phyloP scores from a whole-genome alignment of 345 rosid species.

The Ceriops zippeliana region DNA sequence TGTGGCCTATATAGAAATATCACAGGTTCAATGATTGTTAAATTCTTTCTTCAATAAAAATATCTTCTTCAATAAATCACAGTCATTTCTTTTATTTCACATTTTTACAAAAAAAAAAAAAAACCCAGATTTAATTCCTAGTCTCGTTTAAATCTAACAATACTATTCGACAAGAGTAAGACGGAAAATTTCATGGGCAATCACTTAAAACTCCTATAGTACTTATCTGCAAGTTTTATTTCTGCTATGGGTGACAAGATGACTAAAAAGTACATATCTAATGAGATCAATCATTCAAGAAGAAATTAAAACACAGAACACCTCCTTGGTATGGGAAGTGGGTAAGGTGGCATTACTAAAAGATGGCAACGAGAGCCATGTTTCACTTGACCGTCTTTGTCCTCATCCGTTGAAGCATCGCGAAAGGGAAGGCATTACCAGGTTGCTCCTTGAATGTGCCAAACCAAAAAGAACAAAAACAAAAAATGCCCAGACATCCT shows the following conservation, averaged over 20 bases:
- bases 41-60: too few species aligned
- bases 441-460: constrained; percentile 22
- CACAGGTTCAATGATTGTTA: too few species aligned
- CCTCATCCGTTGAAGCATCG: constrained; percentile 27
- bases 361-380: constrained; percentile 38
- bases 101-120: too few species aligned
- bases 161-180: too few species aligned
- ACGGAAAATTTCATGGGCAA: too few species aligned
- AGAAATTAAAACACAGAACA: constrained; percentile 19
- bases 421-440: constrained; percentile 20
- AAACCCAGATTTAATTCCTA: too few species aligned
- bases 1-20: too few species aligned
- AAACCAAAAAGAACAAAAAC: neutral
- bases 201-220: too few species aligned
- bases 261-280: neutral
- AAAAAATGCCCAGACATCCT: neutral
- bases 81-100: too few species aligned
- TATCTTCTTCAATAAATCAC: too few species aligned
- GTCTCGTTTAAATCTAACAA: too few species aligned
- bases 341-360: constrained; percentile 18
- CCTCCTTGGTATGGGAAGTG: constrained; percentile 33
- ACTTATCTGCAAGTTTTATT: too few species aligned
- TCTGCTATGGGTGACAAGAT: constrained; percentile 10
- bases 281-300: constrained; percentile 24
- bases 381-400: constrained; percentile 40